Evolutionary conservation across 2,329 filamentous ascomycete species (phyloP).

Genomic region (Pseudocercospora crystallina): DNA sequence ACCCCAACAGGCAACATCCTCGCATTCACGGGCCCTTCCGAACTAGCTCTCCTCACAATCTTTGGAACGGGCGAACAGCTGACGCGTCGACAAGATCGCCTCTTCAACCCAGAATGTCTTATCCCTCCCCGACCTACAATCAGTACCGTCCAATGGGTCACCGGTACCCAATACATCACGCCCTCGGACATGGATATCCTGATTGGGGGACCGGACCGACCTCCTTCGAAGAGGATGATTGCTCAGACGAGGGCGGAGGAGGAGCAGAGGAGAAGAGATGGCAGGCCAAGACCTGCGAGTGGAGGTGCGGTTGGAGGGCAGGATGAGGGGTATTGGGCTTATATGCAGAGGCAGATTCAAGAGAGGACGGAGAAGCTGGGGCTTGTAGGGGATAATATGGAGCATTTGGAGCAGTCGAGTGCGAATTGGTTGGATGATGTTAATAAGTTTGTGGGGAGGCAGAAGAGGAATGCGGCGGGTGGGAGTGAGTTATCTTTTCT

Average conservation of each 20-base stretch:
- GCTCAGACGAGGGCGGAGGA: constrained; percentile 76
- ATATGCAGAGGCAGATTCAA: constrained; percentile 81
- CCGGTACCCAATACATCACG: constrained; percentile 87
- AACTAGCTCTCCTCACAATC: constrained; percentile 77
- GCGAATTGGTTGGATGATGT: constrained; percentile 84
- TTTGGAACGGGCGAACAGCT: constrained; percentile 74
- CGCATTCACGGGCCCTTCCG: constrained; percentile 84
- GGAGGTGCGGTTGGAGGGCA: constrained; percentile 31
- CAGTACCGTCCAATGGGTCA: constrained; percentile 93
- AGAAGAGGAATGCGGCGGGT: constrained; percentile 82
- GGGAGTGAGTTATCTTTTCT: constrained; percentile 47
- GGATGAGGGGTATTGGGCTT: constrained; percentile 71
- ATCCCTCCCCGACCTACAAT: constrained; percentile 86
- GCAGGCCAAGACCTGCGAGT: constrained; percentile 30
- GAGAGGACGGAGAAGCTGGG: constrained; percentile 87
- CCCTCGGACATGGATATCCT: constrained; percentile 84
- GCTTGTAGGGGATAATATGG: constrained; percentile 80
- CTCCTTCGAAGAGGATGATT: constrained; percentile 84
- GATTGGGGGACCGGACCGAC: constrained; percentile 84
- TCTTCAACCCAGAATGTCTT: constrained; percentile 74
- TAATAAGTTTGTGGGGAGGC: constrained; percentile 78
- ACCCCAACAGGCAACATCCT: constrained; percentile 78
- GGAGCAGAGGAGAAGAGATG: constrained; percentile 50
- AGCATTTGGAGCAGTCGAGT: constrained; percentile 76
- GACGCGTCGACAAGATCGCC: constrained; percentile 60